Evolutionary conservation across 2,329 filamentous ascomycete species (phyloP).

Genomic region (Neoascochyta sp.): DNA sequence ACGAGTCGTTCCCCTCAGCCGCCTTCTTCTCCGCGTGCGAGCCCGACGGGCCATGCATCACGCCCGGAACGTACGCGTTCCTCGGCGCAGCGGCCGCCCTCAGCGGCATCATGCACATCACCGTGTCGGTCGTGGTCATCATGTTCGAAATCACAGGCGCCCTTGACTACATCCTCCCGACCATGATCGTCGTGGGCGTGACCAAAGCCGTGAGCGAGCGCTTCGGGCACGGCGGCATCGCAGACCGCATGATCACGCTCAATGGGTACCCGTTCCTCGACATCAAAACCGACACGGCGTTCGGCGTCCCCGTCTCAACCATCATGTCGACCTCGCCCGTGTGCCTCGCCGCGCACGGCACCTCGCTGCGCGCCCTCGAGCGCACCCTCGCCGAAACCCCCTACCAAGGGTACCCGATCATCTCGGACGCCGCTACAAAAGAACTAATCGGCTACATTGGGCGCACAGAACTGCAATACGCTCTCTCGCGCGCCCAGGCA

Average conservation of each 20-base stretch:
- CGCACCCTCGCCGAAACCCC: conserved; percentile 70
- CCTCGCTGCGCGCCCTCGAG: conserved; percentile 74
- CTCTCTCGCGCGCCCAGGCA: conserved; percentile 73
- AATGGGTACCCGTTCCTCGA: conserved; percentile 96
- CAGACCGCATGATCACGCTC: conserved; percentile 98
- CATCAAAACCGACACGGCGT: conserved; percentile 95
- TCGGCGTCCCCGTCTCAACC: conserved; percentile 86
- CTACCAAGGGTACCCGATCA: conserved; percentile 90
- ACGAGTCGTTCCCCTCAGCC: conserved; percentile 78
- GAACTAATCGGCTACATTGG: conserved; percentile 88
- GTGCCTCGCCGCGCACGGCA: conserved; percentile 68
- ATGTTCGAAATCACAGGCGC: conserved; percentile 99
- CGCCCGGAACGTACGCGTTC: conserved; percentile 94
- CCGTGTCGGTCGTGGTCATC: conserved; percentile 93
- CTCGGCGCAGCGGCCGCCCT: conserved; percentile 87
- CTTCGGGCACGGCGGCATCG: conserved; percentile 94
- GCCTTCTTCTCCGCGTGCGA: conserved; percentile 84
- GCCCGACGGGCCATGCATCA: conserved; percentile 92
- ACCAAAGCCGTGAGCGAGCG: conserved; percentile 90
- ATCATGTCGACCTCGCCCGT: conserved; percentile 80
- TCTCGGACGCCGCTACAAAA: conserved; percentile 68
- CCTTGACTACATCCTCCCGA: conserved; percentile 91
- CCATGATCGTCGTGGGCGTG: conserved; percentile 97
- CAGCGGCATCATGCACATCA: conserved; percentile 97
- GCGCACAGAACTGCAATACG: conserved; percentile 85